A percentile compares a stretch with the other conserved stretches of the same genome.
phyloP scores from a whole-genome alignment of 495 filamentous ascomycete species.

The Amniculicola lignicola region DNA sequence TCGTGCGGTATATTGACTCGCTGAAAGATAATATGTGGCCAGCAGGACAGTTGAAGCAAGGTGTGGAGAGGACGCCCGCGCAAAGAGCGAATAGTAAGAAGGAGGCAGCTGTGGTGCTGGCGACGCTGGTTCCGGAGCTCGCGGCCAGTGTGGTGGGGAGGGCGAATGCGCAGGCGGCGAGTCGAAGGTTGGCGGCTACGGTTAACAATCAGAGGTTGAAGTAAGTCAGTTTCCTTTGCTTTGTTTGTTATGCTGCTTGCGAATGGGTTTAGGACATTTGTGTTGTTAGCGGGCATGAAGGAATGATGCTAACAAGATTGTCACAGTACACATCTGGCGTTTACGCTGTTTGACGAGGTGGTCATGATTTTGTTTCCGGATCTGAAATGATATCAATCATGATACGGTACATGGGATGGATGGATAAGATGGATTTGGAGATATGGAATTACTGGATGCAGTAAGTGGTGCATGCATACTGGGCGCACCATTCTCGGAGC shows the following conservation, averaged over 20 bases:
- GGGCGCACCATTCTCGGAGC: no score
- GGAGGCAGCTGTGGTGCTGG: slow-evolving; percentile 43
- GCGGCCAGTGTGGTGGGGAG: slow-evolving; percentile 48
- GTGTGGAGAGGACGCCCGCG: slow-evolving; percentile 40
- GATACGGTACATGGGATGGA: not conserved
- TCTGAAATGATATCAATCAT: slow-evolving; percentile 6
- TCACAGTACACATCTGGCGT: slow-evolving; percentile 42
- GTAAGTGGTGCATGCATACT: no score
- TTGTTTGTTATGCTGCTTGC: not conserved
- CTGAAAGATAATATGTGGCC: slow-evolving; percentile 79
- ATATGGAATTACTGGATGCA: no score
- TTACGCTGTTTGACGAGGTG: slow-evolving; percentile 43
- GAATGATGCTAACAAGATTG: not conserved
- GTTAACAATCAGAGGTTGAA: slow-evolving; percentile 45
- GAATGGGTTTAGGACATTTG: not conserved
- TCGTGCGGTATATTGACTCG: slow-evolving; percentile 70
- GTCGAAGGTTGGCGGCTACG: slow-evolving; percentile 39
- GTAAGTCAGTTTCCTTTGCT: slow-evolving; percentile 31
- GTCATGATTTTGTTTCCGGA: slow-evolving; percentile 40
- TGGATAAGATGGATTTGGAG: no score
- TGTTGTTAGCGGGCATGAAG: not conserved
- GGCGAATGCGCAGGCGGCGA: slow-evolving; percentile 41
- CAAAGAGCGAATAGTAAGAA: slow-evolving; percentile 53
- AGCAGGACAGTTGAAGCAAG: slow-evolving; percentile 52
- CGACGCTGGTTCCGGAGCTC: slow-evolving; percentile 49